Evolutionary conservation across 1,139 yeast genomes (phyloP), one percentile per base, ranked within the genome.

Genomic region (Diutina rugosa): DNA sequence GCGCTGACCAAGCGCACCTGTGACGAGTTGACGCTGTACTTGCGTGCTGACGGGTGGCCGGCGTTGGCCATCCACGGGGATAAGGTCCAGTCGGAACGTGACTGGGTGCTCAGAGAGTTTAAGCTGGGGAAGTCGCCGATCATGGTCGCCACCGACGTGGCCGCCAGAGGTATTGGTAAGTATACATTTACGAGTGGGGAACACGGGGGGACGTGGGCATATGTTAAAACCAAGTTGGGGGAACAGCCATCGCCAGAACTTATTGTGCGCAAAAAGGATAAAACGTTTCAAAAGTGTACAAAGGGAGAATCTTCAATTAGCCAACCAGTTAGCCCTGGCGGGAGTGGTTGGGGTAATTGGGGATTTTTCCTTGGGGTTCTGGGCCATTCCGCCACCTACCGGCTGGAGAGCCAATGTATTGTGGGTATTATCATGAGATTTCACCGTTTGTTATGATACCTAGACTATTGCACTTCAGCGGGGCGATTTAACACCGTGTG

Each of bases 121-220:
- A 88, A 87, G 80, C 71, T 83, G 60, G 98, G 98, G 64, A 87
- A 85, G 71, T 84, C 95, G 58, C 97, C 97, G 63, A 87, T 93
- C 68, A 90, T 93, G 98, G 97, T 91, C 70, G 99, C 99, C 61
- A 93, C 99, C 64, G 99, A 93, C 74, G 99, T 93, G 72, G 99
- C 99, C 60, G 97, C 99, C 63, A 90, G 99, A 82, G 99, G 99
- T 84, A 91, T 93, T 80, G 99, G 97, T 90, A 90, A 77, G 98
- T 88, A 73, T 73, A 60, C n/a, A 29, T 29, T 6, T 3, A 6
- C 29, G 14, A 18, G 4, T 1, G 30, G 30, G 51, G n/a, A 9
- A 26, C 9, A n/a, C 4, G 51, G 21, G 51, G 38, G 41, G 41
- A 35, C 41, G 41, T 35, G 9, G 12, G 41, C 12, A 35, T 35